A percentile compares a stretch with the other conserved stretches of the same genome.
These are phyloP conservation scores for Hymenoscyphus occultus DNA, from an alignment of 2,329 filamentous ascomycete species.

Conservation along the genomic window DNA sequence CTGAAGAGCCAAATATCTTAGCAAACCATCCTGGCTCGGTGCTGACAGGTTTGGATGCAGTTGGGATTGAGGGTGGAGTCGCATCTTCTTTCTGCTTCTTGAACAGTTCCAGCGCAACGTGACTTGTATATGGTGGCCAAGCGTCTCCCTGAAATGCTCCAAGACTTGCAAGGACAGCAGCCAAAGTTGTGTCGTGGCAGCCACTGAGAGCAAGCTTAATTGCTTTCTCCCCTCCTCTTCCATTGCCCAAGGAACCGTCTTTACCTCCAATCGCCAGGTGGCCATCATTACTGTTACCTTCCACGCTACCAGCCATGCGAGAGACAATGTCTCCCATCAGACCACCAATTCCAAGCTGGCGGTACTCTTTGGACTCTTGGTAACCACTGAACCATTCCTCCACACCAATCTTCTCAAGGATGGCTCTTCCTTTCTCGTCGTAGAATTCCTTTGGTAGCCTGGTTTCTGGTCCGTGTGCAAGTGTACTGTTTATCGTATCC, in stretches of 20 bases:
- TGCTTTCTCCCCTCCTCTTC: slow-evolving; percentile 47
- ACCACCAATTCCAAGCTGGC: slow-evolving; percentile 81
- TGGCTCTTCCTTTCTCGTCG: slow-evolving; percentile 64
- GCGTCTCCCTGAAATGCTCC: slow-evolving; percentile 70
- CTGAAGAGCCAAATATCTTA: slow-evolving; percentile 25
- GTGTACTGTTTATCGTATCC: slow-evolving; percentile 88
- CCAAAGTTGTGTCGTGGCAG: slow-evolving; percentile 92
- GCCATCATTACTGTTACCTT: slow-evolving; percentile 51
- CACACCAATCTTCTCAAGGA: slow-evolving; percentile 70
- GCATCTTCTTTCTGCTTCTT: slow-evolving; percentile 44
- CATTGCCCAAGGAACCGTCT: slow-evolving; percentile 38
- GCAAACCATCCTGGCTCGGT: slow-evolving; percentile 28
- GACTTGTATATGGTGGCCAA: slow-evolving; percentile 94
- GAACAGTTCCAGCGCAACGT: slow-evolving; percentile 89
- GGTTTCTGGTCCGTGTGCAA: slow-evolving; percentile 78
- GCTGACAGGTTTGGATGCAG: slow-evolving; percentile 7
- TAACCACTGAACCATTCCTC: slow-evolving; percentile 96
- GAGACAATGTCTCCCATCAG: slow-evolving; percentile 80
- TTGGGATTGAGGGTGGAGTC: slow-evolving; percentile 24
- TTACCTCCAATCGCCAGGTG: slow-evolving; percentile 47
- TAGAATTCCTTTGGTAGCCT: slow-evolving; percentile 84
- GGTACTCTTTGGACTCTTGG: slow-evolving; percentile 79
- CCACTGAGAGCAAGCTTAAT: slow-evolving; percentile 78
- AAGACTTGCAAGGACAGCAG: slow-evolving; percentile 70
- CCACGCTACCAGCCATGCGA: slow-evolving; percentile 68